Conservation (phyloP, 2,329 filamentous ascomycete genomes). For the Phoma sp. region DNA sequence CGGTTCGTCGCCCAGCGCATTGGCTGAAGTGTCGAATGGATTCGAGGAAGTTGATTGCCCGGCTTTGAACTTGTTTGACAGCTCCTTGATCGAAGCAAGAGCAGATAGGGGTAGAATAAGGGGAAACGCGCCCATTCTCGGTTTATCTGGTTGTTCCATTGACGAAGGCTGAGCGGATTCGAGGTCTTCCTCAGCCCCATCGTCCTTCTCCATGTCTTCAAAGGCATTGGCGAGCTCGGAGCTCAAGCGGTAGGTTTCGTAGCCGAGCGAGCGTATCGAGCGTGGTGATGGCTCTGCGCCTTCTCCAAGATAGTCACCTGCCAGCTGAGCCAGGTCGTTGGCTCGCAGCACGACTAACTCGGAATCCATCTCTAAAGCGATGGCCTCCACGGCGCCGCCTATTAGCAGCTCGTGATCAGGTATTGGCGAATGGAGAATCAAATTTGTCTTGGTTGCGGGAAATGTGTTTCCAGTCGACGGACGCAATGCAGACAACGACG, state of each 20-base stretch:
- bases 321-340: constrained; percentile 71
- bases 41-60: constrained; percentile 15
- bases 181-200: constrained; percentile 48
- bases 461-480: constrained; percentile 52
- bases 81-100: constrained; percentile 26
- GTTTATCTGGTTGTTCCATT: constrained; percentile 20
- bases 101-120: constrained; percentile 27
- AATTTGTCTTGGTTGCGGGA: constrained; percentile 60
- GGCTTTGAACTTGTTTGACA: constrained; percentile 25
- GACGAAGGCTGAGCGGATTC: constrained; percentile 30
- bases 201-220: constrained; percentile 37
- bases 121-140: constrained; percentile 16
- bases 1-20: constrained; percentile 22
- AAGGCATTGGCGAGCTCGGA: constrained; percentile 34
- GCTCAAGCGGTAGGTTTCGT: constrained; percentile 59
- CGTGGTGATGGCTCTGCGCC: constrained; percentile 58
- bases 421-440: constrained; percentile 65
- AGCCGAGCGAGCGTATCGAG: constrained; percentile 57
- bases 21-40: constrained; percentile 20
- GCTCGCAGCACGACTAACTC: constrained; percentile 73
- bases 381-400: constrained; percentile 66
- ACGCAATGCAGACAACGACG: constrained; percentile 51
- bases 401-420: constrained; percentile 62
- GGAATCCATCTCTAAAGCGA: constrained; percentile 67
- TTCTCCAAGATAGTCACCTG: constrained; percentile 73